A percentile compares a stretch with the other conserved stretches of the same genome.
phyloP scores from a whole-genome alignment of 768 basidiomycete genomes.

The Russula compacta region DNA sequence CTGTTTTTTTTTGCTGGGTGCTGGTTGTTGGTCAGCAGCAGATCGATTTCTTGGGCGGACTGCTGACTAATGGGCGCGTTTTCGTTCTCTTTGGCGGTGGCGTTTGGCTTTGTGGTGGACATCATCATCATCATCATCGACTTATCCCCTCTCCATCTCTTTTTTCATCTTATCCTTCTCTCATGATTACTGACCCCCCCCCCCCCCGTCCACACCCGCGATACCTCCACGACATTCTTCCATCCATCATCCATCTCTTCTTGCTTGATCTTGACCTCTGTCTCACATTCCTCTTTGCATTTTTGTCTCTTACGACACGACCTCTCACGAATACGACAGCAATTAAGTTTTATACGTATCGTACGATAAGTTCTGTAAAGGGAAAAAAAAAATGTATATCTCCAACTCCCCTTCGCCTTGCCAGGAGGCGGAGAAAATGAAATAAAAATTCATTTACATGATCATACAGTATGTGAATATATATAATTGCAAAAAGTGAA shows the following conservation, averaged over 20 bases:
- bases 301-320: not conserved
- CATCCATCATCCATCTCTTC: not conserved
- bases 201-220: not conserved
- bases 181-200: not conserved
- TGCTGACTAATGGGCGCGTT: not conserved
- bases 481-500: no score
- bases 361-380: no score
- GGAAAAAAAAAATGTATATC: not conserved
- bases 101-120: not conserved
- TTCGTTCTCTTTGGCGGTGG: not conserved
- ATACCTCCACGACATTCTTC: not conserved
- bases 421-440: not conserved
- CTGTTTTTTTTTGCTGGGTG: not conserved
- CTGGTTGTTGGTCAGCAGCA: not conserved
- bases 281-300: not conserved
- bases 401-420: not conserved
- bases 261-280: not conserved
- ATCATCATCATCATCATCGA: not conserved
- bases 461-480: no score
- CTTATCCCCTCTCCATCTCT: not conserved
- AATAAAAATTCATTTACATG: not conserved
- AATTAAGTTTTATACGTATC: conserved; percentile 10
- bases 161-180: not conserved
- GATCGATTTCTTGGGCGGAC: not conserved
- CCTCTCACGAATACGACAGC: not conserved